phyloP scores from a whole-genome alignment of 331 rosid genomes.

The Acacia concinna region DNA sequence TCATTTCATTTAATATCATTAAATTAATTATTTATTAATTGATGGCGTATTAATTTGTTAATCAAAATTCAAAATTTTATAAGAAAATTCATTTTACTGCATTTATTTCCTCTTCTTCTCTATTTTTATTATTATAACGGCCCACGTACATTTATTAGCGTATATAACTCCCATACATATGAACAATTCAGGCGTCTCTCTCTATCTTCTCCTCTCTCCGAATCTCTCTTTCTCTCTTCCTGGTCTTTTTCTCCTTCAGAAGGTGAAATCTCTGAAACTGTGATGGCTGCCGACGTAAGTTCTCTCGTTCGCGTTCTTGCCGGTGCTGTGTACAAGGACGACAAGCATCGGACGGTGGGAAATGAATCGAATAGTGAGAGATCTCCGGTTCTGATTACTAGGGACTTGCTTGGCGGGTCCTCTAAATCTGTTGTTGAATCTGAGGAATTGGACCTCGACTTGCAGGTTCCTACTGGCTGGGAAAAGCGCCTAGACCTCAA shows the following conservation, averaged over 20 bases:
- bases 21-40: neutral
- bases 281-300: constrained; percentile 91
- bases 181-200: constrained; percentile 18
- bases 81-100: neutral
- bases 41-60: neutral
- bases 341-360: constrained; percentile 65
- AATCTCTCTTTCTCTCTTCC: constrained; percentile 20
- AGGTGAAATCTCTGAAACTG: neutral
- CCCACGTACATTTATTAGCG: constrained; percentile 39
- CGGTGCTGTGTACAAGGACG: constrained; percentile 57
- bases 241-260: neutral
- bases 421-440: constrained; percentile 46
- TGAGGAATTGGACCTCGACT: constrained; percentile 94
- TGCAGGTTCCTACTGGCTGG: constrained; percentile 93
- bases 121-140: constrained; percentile 37
- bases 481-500: constrained; percentile 88
- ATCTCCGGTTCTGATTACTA: constrained; percentile 77
- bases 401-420: constrained; percentile 80
- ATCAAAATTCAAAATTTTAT: neutral
- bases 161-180: constrained; percentile 8
- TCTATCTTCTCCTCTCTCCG: constrained; percentile 22
- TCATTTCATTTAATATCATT: neutral
- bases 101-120: constrained; percentile 1
- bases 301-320: constrained; percentile 66
- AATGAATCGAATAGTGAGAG: constrained; percentile 62